Percentiles rank a stretch among this genome's conserved stretches.
These are phyloP conservation scores for Colletotrichum trifolii DNA, from an alignment of 2,329 filamentous ascomycete species.

Conservation along the genomic window DNA sequence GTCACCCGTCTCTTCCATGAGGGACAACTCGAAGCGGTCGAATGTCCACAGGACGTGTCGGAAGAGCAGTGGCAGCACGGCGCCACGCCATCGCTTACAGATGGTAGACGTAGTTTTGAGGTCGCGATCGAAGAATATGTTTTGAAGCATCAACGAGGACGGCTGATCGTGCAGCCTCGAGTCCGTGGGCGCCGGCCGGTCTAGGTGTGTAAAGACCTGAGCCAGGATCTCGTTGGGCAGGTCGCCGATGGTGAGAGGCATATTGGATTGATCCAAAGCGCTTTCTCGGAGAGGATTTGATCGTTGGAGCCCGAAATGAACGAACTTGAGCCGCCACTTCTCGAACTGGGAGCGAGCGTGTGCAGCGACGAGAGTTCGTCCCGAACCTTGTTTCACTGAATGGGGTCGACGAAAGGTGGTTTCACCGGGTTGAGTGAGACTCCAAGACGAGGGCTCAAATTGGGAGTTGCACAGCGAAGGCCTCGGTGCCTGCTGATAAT, in stretches of 20 bases:
- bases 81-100: slow-evolving; percentile 62
- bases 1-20: slow-evolving; percentile 40
- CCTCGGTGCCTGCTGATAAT: no score
- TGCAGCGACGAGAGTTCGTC: no score
- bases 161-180: slow-evolving; percentile 62
- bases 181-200: slow-evolving; percentile 60
- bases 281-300: no score
- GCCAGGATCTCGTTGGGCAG: slow-evolving; percentile 72
- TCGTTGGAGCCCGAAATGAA: no score
- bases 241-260: slow-evolving; percentile 40
- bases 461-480: no score
- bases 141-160: slow-evolving; percentile 52
- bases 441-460: no score
- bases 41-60: slow-evolving; percentile 60
- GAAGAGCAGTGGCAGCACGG: slow-evolving; percentile 68
- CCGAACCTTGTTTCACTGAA: no score
- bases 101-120: slow-evolving; percentile 69
- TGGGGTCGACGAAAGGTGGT: no score
- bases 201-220: slow-evolving; percentile 67
- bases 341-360: no score
- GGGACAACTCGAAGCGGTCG: slow-evolving; percentile 44
- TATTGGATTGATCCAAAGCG: not conserved
- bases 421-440: no score
- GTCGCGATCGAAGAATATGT: slow-evolving; percentile 43
- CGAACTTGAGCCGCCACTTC: no score